phyloP scores from a whole-genome alignment of 495 filamentous ascomycete species.

The Trichodelitschia bisporula region DNA sequence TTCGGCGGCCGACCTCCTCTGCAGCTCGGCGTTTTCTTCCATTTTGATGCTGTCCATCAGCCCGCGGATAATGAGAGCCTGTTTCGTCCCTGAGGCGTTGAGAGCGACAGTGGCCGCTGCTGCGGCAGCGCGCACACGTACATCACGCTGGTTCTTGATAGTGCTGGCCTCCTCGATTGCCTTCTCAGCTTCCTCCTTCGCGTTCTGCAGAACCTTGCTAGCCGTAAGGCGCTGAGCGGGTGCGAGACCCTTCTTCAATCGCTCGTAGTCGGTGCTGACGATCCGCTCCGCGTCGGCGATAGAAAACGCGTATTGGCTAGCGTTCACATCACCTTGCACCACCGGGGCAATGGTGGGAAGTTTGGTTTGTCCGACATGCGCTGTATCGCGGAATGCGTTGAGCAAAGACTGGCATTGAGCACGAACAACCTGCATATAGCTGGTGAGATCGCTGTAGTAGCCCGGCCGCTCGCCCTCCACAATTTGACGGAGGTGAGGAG shows the following conservation, averaged over 20 bases:
- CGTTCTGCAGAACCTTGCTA: slow-evolving; percentile 45
- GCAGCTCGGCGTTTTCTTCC: slow-evolving; percentile 78
- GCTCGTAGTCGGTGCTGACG: slow-evolving; percentile 57
- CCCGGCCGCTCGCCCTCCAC: slow-evolving; percentile 58
- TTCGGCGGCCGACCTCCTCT: slow-evolving; percentile 64
- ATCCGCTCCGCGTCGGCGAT: slow-evolving; percentile 69
- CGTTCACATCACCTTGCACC: slow-evolving; percentile 74
- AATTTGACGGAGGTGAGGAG: slow-evolving; percentile 33
- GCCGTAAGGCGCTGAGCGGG: slow-evolving; percentile 66
- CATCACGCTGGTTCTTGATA: slow-evolving; percentile 58
- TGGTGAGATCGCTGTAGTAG: slow-evolving; percentile 70
- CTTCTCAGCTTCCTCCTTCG: slow-evolving; percentile 35
- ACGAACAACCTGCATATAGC: slow-evolving; percentile 65
- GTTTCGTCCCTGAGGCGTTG: slow-evolving; percentile 58
- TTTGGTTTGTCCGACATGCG: slow-evolving; percentile 44
- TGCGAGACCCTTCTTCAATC: slow-evolving; percentile 59
- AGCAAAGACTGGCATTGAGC: slow-evolving; percentile 75
- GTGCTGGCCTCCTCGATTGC: slow-evolving; percentile 55
- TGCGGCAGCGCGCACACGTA: slow-evolving; percentile 67
- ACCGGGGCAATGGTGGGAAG: slow-evolving; percentile 65
- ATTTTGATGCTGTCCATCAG: slow-evolving; percentile 96
- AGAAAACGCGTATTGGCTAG: slow-evolving; percentile 78
- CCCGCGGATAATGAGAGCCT: slow-evolving; percentile 67
- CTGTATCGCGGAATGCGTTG: slow-evolving; percentile 70
- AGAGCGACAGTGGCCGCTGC: slow-evolving; percentile 75